A percentile compares a stretch with the other conserved stretches of the same genome.
These are phyloP conservation scores for Erysimum cheiri DNA, from an alignment of 441 rosid genomes.

Conservation along the genomic window DNA sequence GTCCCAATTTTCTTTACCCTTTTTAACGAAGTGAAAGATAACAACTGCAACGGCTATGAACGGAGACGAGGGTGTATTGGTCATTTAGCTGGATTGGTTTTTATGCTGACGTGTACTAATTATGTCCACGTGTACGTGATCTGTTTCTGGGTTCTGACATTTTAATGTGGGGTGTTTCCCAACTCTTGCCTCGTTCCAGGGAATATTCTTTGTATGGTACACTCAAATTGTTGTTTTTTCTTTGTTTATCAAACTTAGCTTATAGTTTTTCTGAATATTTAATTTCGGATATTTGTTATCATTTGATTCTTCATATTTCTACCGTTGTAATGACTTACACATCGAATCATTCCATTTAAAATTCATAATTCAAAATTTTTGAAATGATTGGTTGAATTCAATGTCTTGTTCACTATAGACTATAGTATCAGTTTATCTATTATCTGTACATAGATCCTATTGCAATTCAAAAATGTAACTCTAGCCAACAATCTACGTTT, in stretches of 20 bases:
- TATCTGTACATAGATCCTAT: neutral
- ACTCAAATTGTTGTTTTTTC: conserved; percentile 35
- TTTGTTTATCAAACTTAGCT: conserved; percentile 1
- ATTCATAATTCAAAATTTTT: conserved; percentile 9
- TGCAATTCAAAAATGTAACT: neutral
- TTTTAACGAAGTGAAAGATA: conserved; percentile 40
- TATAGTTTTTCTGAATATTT: conserved; percentile 23
- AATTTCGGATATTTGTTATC: neutral
- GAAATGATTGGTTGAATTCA: conserved; percentile 25
- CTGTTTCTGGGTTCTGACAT: conserved; percentile 23
- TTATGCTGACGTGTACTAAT: conserved; percentile 32
- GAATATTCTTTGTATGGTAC: conserved; percentile 38
- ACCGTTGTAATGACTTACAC: conserved; percentile 39
- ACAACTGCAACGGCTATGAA: conserved; percentile 79
- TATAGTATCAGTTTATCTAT: neutral
- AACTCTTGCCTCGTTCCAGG: conserved; percentile 28
- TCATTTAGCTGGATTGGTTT: conserved; percentile 27
- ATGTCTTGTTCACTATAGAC: neutral
- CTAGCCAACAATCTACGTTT: neutral
- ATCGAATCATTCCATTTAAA: conserved; percentile 36
- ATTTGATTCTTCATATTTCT: conserved; percentile 33
- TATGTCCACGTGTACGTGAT: conserved; percentile 43
- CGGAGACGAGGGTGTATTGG: conserved; percentile 45
- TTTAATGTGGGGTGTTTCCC: conserved; percentile 44
- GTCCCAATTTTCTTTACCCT: conserved; percentile 37